phyloP scores from a whole-genome alignment of 805 yeast species.

The Scheffersomyces spartinae region DNA sequence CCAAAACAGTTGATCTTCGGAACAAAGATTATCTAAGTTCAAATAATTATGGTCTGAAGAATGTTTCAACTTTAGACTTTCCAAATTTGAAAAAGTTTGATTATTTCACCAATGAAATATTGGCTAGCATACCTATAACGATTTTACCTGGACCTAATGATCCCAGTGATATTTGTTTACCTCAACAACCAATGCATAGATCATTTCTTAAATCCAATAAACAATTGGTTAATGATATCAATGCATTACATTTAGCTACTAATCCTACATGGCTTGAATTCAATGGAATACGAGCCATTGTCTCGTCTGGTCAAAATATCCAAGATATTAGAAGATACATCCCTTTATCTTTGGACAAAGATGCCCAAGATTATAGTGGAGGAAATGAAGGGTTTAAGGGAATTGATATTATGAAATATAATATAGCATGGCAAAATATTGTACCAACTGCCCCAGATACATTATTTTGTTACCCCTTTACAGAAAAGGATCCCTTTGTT shows the following conservation, averaged over 20 bases:
- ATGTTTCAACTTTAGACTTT: constrained; percentile 39
- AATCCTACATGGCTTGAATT: constrained; percentile 70
- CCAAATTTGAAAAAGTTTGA: constrained; percentile 48
- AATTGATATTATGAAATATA: constrained; percentile 49
- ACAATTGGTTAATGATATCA: constrained; percentile 31
- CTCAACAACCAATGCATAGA: constrained; percentile 83
- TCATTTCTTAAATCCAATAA: constrained; percentile 49
- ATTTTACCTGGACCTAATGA: constrained; percentile 80
- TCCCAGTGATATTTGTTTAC: constrained; percentile 75
- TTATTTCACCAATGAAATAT: constrained; percentile 41
- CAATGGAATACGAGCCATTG: constrained; percentile 47
- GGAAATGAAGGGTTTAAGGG: constrained; percentile 15
- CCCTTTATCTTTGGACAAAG: constrained; percentile 24
- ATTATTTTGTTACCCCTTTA: constrained; percentile 77
- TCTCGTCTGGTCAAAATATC: constrained; percentile 78
- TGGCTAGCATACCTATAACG: constrained; percentile 53
- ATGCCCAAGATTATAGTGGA: constrained; percentile 10
- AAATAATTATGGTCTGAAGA: constrained; percentile 39
- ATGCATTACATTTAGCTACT: constrained; percentile 15
- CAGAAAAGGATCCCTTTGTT: constrained; percentile 67
- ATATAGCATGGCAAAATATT: constrained; percentile 73
- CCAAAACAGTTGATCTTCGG: constrained; percentile 2
- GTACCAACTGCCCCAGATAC: constrained; percentile 97
- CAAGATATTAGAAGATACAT: constrained; percentile 65
- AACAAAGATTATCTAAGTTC: constrained; percentile 16